phyloP scores from a whole-genome alignment of 345 rosid genomes.

The Adansonia digitata region DNA sequence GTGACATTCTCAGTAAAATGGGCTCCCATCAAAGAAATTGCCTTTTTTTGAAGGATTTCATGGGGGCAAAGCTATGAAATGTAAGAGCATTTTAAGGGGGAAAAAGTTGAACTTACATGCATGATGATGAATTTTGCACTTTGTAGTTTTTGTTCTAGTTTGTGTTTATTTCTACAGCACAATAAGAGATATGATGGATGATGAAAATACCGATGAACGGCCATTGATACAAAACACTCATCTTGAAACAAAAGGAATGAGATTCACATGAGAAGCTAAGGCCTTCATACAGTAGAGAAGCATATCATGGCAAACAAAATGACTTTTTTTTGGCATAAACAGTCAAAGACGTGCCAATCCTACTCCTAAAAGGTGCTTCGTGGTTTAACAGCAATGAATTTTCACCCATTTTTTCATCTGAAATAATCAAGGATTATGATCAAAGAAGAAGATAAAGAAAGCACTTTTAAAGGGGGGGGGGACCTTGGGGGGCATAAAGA shows the following conservation, averaged over 20 bases:
- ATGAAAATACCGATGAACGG: background rate
- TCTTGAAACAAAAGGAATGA: background rate
- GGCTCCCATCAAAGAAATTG: background rate
- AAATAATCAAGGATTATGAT: background rate
- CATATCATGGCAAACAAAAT: background rate
- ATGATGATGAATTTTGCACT: background rate
- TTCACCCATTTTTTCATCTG: background rate
- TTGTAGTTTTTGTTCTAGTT: background rate
- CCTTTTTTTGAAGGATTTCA: background rate
- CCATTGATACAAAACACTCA: background rate
- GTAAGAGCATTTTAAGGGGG: background rate
- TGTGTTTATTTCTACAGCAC: background rate
- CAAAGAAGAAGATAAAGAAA: background rate
- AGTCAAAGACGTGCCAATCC: background rate
- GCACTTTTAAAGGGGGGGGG: background rate
- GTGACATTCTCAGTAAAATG: background rate
- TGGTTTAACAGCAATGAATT: constrained; percentile 3
- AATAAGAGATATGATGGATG: background rate
- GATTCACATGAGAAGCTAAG: background rate
- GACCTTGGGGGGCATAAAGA: background rate
- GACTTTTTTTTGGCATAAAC: background rate
- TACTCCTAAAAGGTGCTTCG: background rate
- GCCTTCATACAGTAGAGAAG: background rate
- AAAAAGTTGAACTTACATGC: background rate
- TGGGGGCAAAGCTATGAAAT: background rate